Evolutionary conservation across 768 basidiomycete species (phyloP), one percentile per base, ranked within the genome.

Genomic region (Boletus reticuloceps): DNA sequence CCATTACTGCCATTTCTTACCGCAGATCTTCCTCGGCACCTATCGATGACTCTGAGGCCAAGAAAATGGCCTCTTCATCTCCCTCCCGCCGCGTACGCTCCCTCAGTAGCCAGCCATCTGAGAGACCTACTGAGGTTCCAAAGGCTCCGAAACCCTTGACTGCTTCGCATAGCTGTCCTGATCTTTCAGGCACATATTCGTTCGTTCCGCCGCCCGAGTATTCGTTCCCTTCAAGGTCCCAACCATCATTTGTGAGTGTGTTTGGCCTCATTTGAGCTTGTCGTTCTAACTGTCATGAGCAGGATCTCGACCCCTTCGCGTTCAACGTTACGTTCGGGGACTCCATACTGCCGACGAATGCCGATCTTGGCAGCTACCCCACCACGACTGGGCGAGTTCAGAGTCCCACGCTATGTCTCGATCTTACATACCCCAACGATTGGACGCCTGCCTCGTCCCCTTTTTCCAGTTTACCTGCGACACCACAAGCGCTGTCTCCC

Each of bases 1-100:
- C 88, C 40, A 81, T 89, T 39, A 89, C 88, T 1, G 87, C 84
- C n/a, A 78, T 81, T 50, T 76, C 80, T 44, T 91, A 82, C 73
- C 79, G 81, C 41, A 82, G 88, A 36, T 86, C 85, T 25, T 86
- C 85, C 12, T 88, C 86, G 42, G 81, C 76, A 4, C 83, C 83
- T 2, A 69, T 79, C 22, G 74, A 77, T 11, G 76, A 79, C 46
- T 68, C 70, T 6, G 75, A 59, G 38, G 71, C 72, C 9, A 65
- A 69, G 20, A 69, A 74, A 56, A 44, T 61, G 27, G 69, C 63
- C 38, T 66, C 58, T 37, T 62, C 67, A 4, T 50, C 71, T 7
- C 55, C 59, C 29, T 37, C 13, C 16, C 60, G 57, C 31, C 65
- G 53, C 8, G 12, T 50, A 37, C 72, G 71, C 42, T 58, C 69